phyloP scores from a whole-genome alignment of 108 stramenopile genomes.

The Nitzschia putrida region DNA sequence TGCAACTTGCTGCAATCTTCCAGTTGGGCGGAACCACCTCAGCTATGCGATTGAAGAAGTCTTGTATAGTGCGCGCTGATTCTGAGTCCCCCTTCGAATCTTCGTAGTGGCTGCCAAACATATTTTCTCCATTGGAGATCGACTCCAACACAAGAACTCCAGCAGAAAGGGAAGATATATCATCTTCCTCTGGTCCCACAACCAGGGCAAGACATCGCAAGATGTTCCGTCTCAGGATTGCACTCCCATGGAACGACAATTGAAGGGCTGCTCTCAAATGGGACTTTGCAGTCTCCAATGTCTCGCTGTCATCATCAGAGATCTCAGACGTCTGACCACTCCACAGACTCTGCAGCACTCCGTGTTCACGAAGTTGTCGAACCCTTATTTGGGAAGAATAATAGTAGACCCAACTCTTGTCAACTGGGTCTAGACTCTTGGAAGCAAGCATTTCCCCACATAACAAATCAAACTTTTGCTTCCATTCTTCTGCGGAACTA shows the following conservation, averaged over 20 bases:
- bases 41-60: slow-evolving; percentile 20
- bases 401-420: slow-evolving; percentile 54
- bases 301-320: background rate
- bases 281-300: slow-evolving; percentile 26
- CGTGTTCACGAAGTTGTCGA: slow-evolving; percentile 27
- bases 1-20: slow-evolving; percentile 50
- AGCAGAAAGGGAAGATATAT: background rate
- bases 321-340: slow-evolving; percentile 17
- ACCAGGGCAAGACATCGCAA: slow-evolving; percentile 68
- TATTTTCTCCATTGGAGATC: background rate
- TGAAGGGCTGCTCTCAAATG: slow-evolving; percentile 12
- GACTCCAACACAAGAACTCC: slow-evolving; percentile 30
- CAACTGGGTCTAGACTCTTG: slow-evolving; percentile 1
- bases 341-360: slow-evolving; percentile 56
- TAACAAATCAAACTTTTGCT: background rate
- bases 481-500: slow-evolving; percentile 22
- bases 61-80: slow-evolving; percentile 11
- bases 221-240: slow-evolving; percentile 52
- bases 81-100: slow-evolving; percentile 1
- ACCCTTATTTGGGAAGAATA: slow-evolving; percentile 50
- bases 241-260: slow-evolving; percentile 27
- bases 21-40: slow-evolving; percentile 45
- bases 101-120: slow-evolving; percentile 48
- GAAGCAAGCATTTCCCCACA: too few relatives aligned
- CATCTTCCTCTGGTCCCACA: slow-evolving; percentile 39